Evolutionary conservation across 129 eudicot species (phyloP), one percentile per base, ranked within the genome.

Genomic region (Escallonia rubra): DNA sequence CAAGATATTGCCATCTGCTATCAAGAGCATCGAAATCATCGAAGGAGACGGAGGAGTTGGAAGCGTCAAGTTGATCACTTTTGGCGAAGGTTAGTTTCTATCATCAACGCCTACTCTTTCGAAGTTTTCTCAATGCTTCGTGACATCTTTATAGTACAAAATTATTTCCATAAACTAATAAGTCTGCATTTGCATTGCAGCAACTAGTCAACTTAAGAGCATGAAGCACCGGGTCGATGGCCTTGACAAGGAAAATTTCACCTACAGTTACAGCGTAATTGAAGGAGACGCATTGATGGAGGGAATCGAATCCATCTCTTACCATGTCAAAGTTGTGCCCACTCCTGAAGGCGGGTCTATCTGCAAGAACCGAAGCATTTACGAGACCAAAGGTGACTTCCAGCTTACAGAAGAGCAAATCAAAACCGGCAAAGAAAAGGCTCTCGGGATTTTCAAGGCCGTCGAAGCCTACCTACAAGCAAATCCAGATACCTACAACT

Each of bases 1-100:
- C 40, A 61, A 71, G 68, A 23, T 42, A 8, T 3, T 61, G 23
- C 75, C 75, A 6, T 68, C 61, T 12, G 67, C 62, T 42, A 61
- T 71, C 6, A 61, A 61, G 61, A 40, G 68, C 52, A 34, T 71
- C 9, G 40, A 61, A 3, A 61, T 61, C 44, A 2, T 71, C 43
- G 57, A 63, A 53, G 75, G 75, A 10, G 68, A 71, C 11, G 75
- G 75, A 2, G 75, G 75, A 0, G 60, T 43, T 13, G 75, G 75
- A 50, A 61, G 68, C 12, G 42, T 71, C 53, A 61, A 71, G 53
- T 50, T 46, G 7, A 61, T 51, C 61, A 71, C 75, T 14, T 53
- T 71, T 15, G 68, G 61, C 10, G 75, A 61, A 61, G 68, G 75
- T 46, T 34, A 38, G 57, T 39, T n/a, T 47, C 12, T 50, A 6